These are phyloP conservation scores for Huntiella abstrusa DNA, from an alignment of 2,329 filamentous ascomycete genomes.

Conservation along the genomic window DNA sequence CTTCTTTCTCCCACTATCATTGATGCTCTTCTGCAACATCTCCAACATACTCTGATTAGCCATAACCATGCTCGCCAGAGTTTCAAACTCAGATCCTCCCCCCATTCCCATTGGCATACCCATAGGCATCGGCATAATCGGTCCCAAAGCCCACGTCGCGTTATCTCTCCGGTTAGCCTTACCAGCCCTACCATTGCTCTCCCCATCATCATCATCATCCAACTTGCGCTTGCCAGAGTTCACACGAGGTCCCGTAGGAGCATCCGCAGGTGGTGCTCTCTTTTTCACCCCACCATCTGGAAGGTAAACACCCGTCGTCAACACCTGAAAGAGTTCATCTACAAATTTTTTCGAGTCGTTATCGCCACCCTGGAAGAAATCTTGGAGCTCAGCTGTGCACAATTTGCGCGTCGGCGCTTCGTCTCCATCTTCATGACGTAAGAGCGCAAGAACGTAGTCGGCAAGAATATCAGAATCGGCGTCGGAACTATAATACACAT, in stretches of 20 bases:
- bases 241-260: slow-evolving; percentile 3
- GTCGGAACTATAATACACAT: slow-evolving; percentile 38
- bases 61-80: slow-evolving; percentile 9
- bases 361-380: slow-evolving; percentile 50
- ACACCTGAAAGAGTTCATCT: slow-evolving; percentile 40
- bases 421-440: slow-evolving; percentile 46
- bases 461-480: slow-evolving; percentile 67
- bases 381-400: slow-evolving; percentile 52
- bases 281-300: slow-evolving; percentile 16
- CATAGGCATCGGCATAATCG: neutral
- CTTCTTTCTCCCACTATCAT: neutral
- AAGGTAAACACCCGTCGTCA: slow-evolving; percentile 36
- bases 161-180: neutral
- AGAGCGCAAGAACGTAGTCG: slow-evolving; percentile 64
- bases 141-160: neutral
- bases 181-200: neutral
- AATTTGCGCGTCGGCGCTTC: slow-evolving; percentile 44
- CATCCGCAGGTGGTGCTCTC: neutral
- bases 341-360: slow-evolving; percentile 16
- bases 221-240: slow-evolving; percentile 5
- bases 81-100: slow-evolving; percentile 6
- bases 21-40: slow-evolving; percentile 5
- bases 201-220: neutral
- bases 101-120: neutral
- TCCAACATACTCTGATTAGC: slow-evolving; percentile 8